phyloP scores from a whole-genome alignment of 257 asterid species.

The Knoxia roxburghii region DNA sequence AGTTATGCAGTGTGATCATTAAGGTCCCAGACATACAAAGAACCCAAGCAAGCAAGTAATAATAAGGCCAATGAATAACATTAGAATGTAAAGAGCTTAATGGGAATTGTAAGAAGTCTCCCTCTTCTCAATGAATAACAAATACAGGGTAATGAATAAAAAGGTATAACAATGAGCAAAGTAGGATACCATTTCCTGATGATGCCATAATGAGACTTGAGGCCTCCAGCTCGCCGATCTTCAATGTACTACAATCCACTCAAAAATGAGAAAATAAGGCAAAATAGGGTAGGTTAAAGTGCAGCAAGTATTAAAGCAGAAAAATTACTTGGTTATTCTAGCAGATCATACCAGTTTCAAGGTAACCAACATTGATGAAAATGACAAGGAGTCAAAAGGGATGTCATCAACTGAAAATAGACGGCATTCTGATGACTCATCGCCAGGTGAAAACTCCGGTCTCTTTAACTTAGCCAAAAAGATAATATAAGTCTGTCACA shows the following conservation, averaged over 20 bases:
- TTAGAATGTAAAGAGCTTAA: not conserved
- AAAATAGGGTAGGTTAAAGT: constrained; percentile 3
- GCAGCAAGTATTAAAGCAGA: constrained; percentile 2
- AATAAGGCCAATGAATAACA: not conserved
- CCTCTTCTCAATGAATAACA: not conserved
- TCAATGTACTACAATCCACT: constrained; percentile 54
- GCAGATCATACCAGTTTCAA: constrained; percentile 56
- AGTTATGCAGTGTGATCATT: too few relatives aligned
- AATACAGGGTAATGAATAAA: not conserved
- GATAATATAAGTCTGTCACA: constrained; percentile 76
- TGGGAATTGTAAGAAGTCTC: not conserved
- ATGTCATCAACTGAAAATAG: constrained; percentile 68
- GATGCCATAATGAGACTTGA: constrained; percentile 84
- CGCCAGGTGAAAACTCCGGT: constrained; percentile 83
- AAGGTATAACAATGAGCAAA: not conserved
- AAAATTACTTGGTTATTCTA: not conserved
- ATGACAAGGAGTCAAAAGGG: constrained; percentile 85
- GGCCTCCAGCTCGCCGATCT: constrained; percentile 63
- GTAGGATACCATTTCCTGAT: constrained; percentile 73
- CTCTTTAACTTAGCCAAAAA: constrained; percentile 84
- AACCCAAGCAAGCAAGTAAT: not conserved
- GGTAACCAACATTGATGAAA: constrained; percentile 90
- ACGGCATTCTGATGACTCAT: constrained; percentile 84
- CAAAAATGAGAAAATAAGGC: constrained; percentile 9
- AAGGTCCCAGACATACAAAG: too few relatives aligned